phyloP scores from a whole-genome alignment of 306 rosid species.

The Ammopiptanthus mongolicus region DNA sequence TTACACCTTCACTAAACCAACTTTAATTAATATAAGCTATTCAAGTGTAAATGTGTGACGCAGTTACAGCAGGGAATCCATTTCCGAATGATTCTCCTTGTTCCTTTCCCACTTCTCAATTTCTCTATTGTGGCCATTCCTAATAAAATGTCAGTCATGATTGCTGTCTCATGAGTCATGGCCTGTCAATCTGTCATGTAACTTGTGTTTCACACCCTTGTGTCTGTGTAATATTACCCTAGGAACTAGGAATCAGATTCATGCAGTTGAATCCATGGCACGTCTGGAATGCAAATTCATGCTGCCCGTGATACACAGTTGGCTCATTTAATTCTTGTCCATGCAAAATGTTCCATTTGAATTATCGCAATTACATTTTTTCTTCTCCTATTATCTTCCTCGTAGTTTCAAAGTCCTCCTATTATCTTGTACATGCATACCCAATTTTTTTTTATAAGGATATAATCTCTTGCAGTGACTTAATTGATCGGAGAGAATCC shows the following conservation, averaged over 20 bases:
- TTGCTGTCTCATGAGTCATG: background rate
- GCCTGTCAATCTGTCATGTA: background rate
- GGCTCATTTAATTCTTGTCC: background rate
- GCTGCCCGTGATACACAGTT: background rate
- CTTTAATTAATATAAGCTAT: too few relatives aligned
- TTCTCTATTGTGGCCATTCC: background rate
- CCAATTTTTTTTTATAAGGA: too few relatives aligned
- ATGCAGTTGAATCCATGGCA: background rate
- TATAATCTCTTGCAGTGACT: too few relatives aligned
- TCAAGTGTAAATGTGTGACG: too few relatives aligned
- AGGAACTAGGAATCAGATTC: constrained; percentile 6
- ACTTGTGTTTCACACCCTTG: constrained; percentile 21
- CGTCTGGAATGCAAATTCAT: background rate
- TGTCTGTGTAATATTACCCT: background rate
- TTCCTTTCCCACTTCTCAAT: background rate
- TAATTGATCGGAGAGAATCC: too few relatives aligned
- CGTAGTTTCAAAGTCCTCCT: background rate
- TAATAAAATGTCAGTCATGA: background rate
- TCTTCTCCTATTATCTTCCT: background rate
- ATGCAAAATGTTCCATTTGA: background rate
- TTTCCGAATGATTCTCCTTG: background rate
- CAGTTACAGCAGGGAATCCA: too few relatives aligned
- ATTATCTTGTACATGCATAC: too few relatives aligned
- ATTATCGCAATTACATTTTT: background rate
- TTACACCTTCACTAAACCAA: too few relatives aligned